A percentile compares a stretch with the other conserved stretches of the same genome.
These are phyloP conservation scores for Aquilaria agallochum DNA, from an alignment of 441 rosid genomes.

Conservation along the genomic window DNA sequence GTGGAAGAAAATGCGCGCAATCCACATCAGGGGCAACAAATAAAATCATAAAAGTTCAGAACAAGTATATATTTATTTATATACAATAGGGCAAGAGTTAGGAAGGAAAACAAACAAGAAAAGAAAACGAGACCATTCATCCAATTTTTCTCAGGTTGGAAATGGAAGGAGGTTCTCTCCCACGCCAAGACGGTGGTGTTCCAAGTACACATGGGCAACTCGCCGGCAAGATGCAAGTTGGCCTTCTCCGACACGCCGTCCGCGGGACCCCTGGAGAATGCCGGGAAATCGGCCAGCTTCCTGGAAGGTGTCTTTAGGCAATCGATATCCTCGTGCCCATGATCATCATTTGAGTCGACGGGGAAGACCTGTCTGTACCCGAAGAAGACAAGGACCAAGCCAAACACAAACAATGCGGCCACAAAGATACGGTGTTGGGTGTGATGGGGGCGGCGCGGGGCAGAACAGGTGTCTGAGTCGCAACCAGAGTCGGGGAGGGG, in stretches of 20 bases:
- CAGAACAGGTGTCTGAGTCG: neutral
- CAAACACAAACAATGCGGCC: constrained; percentile 34
- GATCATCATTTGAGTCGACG: neutral
- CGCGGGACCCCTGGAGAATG: constrained; percentile 41
- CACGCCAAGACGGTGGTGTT: constrained; percentile 86
- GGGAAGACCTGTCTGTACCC: constrained; percentile 3
- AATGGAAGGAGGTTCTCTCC: constrained; percentile 89
- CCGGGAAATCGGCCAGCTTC: constrained; percentile 13
- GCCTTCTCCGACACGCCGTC: constrained; percentile 88
- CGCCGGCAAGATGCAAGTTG: constrained; percentile 18
- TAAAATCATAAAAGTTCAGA: neutral
- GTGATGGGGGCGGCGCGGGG: constrained; percentile 11
- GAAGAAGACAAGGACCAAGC: constrained; percentile 26
- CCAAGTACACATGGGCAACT: constrained; percentile 44
- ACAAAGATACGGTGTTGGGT: constrained; percentile 25
- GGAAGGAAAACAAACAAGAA: neutral
- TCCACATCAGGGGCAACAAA: constrained; percentile 12
- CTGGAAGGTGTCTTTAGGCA: neutral
- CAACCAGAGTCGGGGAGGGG: constrained; percentile 19
- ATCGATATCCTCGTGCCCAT: constrained; percentile 4
- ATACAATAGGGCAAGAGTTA: neutral
- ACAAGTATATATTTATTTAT: neutral
- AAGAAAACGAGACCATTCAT: constrained; percentile 66
- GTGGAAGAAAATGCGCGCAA: constrained; percentile 15
- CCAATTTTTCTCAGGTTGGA: constrained; percentile 90